Base-by-base conservation (phyloP, 2,329 filamentous ascomycete genomes). In the Arthrobotrys sphaeroides region DNA sequence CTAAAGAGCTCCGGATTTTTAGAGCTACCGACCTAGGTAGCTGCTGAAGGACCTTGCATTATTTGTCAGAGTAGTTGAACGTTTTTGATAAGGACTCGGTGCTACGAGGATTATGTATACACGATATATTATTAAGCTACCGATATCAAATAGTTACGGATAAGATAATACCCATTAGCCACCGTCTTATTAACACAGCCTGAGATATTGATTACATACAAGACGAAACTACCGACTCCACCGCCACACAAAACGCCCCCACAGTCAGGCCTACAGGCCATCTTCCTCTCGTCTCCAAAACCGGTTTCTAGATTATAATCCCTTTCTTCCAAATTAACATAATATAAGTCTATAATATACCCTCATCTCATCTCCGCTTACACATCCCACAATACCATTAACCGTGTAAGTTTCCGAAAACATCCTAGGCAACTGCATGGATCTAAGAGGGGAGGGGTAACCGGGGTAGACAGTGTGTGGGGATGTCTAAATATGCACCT, bases 261-360 rank as follows among this genome's bases (percentile, higher is more conserved):
- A 28, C 10, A 24, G 51, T 16, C 31, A 55, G 16, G n/a, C 31
- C 18, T 55, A 16, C n/a, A 55, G n/a, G n/a, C n/a, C n/a, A n/a
- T n/a, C n/a, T n/a, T n/a, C n/a, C n/a, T 38, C 51, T 55, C 51
- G 51, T 55, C 51, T 55, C 51, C 51, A 55, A 55, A 55, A 36
- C 51, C 51, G 7, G 51, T 55, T 55, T 55, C 10, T 12, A 18
- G 31, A 55, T 55, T 55, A 38, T 53, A 53, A n/a, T 40, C 47
- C 13, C 24, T 24, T n/a, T 26, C 26, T 51, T 51, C 47, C 47
- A 51, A 51, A 51, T 36, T 55, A 55, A 36, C 36, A 55, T 2
- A 22, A 55, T n/a, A n/a, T n/a, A 6, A 22, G 7, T 5, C n/a
- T n/a, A n/a, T 24, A 24, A 38, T 36, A 55, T 55, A 36, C 36